A percentile compares a stretch with the other conserved stretches of the same genome.
Conservation (phyloP, 495 filamentous ascomycete species). For the Xanthoparmelia taractica region DNA sequence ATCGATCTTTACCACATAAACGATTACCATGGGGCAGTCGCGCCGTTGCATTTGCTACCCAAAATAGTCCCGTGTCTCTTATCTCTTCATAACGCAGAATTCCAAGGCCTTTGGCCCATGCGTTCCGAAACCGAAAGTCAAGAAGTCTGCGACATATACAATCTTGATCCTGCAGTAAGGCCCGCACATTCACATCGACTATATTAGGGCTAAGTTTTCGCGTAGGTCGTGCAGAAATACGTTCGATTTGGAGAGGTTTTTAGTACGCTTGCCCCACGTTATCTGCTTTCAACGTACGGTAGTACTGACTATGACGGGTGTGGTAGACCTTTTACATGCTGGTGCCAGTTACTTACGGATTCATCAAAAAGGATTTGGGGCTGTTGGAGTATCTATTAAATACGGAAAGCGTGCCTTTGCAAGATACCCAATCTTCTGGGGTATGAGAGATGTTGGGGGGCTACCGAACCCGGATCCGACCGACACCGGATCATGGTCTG, state of each 20-base stretch:
- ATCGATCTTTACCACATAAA: constrained; percentile 75
- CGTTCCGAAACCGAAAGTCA: constrained; percentile 49
- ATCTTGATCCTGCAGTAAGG: constrained; percentile 44
- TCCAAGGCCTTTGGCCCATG: constrained; percentile 65
- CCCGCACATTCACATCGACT: too few species aligned
- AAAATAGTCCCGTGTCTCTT: constrained; percentile 53
- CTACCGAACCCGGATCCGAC: constrained; percentile 71
- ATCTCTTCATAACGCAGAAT: constrained; percentile 58
- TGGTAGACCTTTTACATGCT: constrained; percentile 56
- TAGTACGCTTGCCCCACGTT: constrained; percentile 41
- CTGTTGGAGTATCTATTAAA: constrained; percentile 68
- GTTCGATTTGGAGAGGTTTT: constrained; percentile 63
- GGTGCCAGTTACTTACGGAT: constrained; percentile 64
- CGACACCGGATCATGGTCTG: constrained; percentile 62
- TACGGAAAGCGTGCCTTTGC: constrained; percentile 69
- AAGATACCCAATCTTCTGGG: constrained; percentile 73
- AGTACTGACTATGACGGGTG: background rate
- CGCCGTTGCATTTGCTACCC: constrained; percentile 63
- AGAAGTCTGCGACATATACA: constrained; percentile 67
- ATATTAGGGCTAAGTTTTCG: too few species aligned
- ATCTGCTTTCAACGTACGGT: background rate
- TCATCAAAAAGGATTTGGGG: constrained; percentile 67
- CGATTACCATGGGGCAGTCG: constrained; percentile 69
- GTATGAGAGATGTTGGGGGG: constrained; percentile 60
- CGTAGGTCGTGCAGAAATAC: constrained; percentile 47